Evolutionary conservation across 1,284 basidiomycete genomes (phyloP).

Genomic region (Apiotrichum gamsii): DNA sequence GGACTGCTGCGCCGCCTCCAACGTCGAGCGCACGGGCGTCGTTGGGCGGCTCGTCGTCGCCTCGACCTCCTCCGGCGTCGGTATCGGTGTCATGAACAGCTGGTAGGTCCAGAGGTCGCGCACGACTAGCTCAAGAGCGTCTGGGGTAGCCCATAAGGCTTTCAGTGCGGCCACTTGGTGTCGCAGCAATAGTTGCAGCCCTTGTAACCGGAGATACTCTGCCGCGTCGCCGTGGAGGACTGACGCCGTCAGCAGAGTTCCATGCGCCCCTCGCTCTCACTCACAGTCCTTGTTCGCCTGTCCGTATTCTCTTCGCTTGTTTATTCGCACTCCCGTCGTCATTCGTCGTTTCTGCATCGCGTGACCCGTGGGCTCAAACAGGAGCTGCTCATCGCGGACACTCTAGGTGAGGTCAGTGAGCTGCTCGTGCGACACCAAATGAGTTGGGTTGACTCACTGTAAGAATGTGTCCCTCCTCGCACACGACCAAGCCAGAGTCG

Average conservation of each 20-base stretch:
- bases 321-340: constrained; percentile 20
- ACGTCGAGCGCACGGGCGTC: too few species aligned
- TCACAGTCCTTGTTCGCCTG: constrained; percentile 33
- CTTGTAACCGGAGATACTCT: constrained; percentile 70
- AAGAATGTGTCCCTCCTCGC: constrained; percentile 46
- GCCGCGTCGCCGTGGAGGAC: constrained; percentile 74
- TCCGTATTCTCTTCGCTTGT: constrained; percentile 29
- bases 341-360: constrained; percentile 33
- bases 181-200: constrained; percentile 68
- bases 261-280: constrained; percentile 4
- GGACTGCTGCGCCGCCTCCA: too few species aligned
- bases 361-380: constrained; percentile 26
- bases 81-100: constrained; percentile 51
- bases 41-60: too few species aligned
- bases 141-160: constrained; percentile 63
- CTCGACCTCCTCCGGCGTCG: constrained; percentile 22
- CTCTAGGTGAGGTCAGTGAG: constrained; percentile 20
- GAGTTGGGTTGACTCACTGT: constrained; percentile 25
- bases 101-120: constrained; percentile 75
- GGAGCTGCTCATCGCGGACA: constrained; percentile 38
- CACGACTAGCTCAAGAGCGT: constrained; percentile 72
- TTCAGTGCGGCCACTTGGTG: constrained; percentile 64
- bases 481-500: constrained; percentile 38
- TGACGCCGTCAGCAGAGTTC: constrained; percentile 38
- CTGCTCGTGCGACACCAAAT: neutral